Base-by-base conservation (phyloP, 2,329 filamentous ascomycete species). In the Plenodomus lindquistii region DNA sequence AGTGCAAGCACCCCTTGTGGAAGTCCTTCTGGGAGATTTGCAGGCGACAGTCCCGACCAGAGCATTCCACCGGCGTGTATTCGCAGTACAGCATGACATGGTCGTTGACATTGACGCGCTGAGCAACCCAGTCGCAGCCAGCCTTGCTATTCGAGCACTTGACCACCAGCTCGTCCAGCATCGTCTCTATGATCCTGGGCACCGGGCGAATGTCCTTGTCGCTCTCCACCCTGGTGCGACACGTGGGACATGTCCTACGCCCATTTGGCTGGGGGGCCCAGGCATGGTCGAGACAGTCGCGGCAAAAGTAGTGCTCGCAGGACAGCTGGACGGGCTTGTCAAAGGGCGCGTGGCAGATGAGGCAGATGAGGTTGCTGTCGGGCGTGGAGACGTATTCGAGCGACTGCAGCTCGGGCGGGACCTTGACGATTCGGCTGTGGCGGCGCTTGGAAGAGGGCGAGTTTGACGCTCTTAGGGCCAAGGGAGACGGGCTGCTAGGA, bases 281-380 rank as follows among this genome's bases (percentile, higher is more conserved):
- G 21, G 69, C 65, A 37, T 72, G 70, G 40, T 74, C 76, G 50
- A 86, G 73, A 60, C 84, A 86, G 19, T 79, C 76, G 44, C 77
- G 73, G 69, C 84, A 86, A 71, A 86, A 86, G 54, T 82, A 80
- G 70, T 86, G 84, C 54, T 85, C 82, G 69, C 84, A 86, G 55
- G 80, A 75, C 40, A 84, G 72, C 57, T 81, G 67, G 37, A 84
- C 76, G 1, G 84, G 83, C 43, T 78, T 73, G 45, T 85, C 77
- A 59, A 85, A 85, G 7, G 84, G 81, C 51, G 80, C 82, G 62
- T 83, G 82, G 67, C 84, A 86, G 55, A 86, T 86, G 15, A 83
- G 78, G 62, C 84, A 86, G 73, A 84, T 80, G 42, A 86, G 75
- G 61, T 86, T 84, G 52, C 76, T 76, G 63, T 86, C 82, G 62